These are phyloP conservation scores for Lachnellula hyalina DNA, from an alignment of 2,329 filamentous ascomycete species.

Conservation along the genomic window DNA sequence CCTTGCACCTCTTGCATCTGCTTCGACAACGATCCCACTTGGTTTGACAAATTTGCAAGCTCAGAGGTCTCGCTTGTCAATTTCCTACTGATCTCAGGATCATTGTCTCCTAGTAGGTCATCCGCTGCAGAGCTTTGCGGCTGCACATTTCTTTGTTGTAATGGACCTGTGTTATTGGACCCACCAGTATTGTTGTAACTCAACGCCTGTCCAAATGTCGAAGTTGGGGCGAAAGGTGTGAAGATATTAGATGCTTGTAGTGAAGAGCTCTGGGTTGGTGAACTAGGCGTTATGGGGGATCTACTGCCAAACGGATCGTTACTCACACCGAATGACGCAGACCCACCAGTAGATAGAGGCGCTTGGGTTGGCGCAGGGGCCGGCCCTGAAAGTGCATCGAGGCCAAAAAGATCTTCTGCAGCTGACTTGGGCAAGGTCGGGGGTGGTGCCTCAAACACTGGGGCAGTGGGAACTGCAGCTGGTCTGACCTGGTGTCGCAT, in stretches of 20 bases:
- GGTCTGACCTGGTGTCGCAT: constrained; percentile 61
- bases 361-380: constrained; percentile 48
- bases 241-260: constrained; percentile 44
- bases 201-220: constrained; percentile 82
- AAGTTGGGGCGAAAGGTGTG: constrained; percentile 89
- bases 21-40: constrained; percentile 82
- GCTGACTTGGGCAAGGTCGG: constrained; percentile 65
- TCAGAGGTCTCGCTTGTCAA: constrained; percentile 86
- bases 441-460: constrained; percentile 38
- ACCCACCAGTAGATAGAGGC: constrained; percentile 69
- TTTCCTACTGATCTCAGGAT: constrained; percentile 82
- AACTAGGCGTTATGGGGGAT: constrained; percentile 24
- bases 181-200: constrained; percentile 69
- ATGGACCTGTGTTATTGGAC: constrained; percentile 34
- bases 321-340: constrained; percentile 50
- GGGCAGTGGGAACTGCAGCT: constrained; percentile 37
- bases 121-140: constrained; percentile 54
- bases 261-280: constrained; percentile 23
- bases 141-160: constrained; percentile 33
- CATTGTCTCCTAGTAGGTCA: constrained; percentile 85
- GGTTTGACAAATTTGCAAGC: constrained; percentile 91
- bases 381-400: constrained; percentile 64
- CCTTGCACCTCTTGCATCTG: constrained; percentile 92
- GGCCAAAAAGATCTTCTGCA: constrained; percentile 86
- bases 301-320: constrained; percentile 40